Base-by-base conservation (phyloP, 148 eudicot species). In the Dysphania ambrosioides region DNA sequence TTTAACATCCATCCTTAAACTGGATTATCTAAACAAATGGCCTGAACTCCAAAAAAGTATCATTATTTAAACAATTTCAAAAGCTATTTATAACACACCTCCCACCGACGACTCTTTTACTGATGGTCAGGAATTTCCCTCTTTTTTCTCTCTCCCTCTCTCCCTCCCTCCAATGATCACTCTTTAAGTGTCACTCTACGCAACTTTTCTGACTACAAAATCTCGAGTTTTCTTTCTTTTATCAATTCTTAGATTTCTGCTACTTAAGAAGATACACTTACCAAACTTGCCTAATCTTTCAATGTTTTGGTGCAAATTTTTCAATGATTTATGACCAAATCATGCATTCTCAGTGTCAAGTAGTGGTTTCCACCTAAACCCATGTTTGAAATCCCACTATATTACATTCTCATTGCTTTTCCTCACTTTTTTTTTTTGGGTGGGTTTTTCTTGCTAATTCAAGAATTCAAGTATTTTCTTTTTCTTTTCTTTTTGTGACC, bases 311-410 rank as follows among this genome's bases (percentile, higher is more conserved):
- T 29, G 55, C 10, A n/a, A 57, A 42, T 64, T 58, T n/a, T 76
- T 75, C 78, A 75, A 74, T 51, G 58, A 24, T 74, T 47, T 30
- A 55, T 70, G 44, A 75, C 69, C 58, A 30, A 71, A 75, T 79
- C 79, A 80, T 72, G 42, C 77, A 75, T 57, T 72, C 76, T 35
- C 13, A 21, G 13, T 47, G 53, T 47, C 21, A 41, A 67, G 21
- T 24, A 76, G 83, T 80, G 83, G 72, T 80, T 80, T 80, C 74
- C 83, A 80, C 79, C 83, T 80, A 80, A 72, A 76, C 83, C 79
- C 73, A 58, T 72, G 21, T 75, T 59, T 57, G 42, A n/a, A 7
- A 57, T 71, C 27, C 83, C 76, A 71, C 79, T 80, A 31, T 68
- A 53, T 49, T 56, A 23, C 67, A 70, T 71, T 70, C 58, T 64